These are phyloP conservation scores for Hypoxylon trugodes DNA, from an alignment of 495 filamentous ascomycete species.

Conservation along the genomic window DNA sequence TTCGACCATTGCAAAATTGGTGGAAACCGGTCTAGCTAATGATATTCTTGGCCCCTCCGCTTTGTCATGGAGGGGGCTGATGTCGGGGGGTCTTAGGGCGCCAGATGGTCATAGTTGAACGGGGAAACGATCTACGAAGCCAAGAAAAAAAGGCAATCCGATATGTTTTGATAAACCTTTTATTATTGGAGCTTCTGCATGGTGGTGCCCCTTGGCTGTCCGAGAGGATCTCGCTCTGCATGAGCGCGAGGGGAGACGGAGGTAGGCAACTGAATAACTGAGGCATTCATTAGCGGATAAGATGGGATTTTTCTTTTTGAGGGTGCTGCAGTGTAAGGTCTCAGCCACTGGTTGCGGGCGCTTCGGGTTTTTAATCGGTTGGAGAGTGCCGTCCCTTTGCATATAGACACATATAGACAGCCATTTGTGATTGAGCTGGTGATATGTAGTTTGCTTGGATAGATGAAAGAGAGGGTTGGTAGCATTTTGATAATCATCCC, in stretches of 20 bases:
- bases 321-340: slow-evolving; percentile 31
- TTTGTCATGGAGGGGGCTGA: slow-evolving; percentile 9
- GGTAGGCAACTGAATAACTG: too few relatives aligned
- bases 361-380: slow-evolving; percentile 12
- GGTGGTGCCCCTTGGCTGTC: background rate
- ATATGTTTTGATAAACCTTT: slow-evolving; percentile 13
- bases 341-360: slow-evolving; percentile 37
- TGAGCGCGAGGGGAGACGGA: background rate
- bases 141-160: slow-evolving; percentile 6
- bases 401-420: slow-evolving; percentile 2
- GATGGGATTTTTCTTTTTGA: slow-evolving; percentile 1
- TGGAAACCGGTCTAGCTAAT: slow-evolving; percentile 11
- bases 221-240: slow-evolving; percentile 16
- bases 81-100: background rate
- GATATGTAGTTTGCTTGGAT: background rate
- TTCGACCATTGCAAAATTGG: background rate
- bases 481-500: background rate
- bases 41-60: background rate
- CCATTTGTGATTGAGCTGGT: background rate
- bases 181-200: slow-evolving; percentile 7
- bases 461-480: background rate
- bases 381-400: slow-evolving; percentile 14
- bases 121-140: slow-evolving; percentile 27
- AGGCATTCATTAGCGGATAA: slow-evolving; percentile 8
- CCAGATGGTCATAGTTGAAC: background rate